Evolutionary conservation across 805 yeast genomes (phyloP), one percentile per base, ranked within the genome.

Genomic region (Kodamaea lidongshanica): DNA sequence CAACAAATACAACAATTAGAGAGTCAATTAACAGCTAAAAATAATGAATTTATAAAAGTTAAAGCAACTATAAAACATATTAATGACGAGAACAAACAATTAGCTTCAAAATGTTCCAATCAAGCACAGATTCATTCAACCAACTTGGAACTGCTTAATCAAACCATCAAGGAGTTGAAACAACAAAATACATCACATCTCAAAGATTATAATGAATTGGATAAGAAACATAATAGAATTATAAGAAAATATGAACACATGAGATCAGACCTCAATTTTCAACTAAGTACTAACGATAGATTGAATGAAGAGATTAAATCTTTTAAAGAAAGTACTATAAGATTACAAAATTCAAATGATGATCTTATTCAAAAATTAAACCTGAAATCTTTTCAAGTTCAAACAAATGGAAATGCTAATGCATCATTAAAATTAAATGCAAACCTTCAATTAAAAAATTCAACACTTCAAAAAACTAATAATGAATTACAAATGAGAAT

Each of bases 401-500:
- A 29, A 13, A 20, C 38, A 11, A 40, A 39, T 12, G 33, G 28
- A 19, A n/a, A n/a, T n/a, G 35, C 35, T 6, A 28, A 25, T 21
- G 28, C 40, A 2, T 30, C 34, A n/a, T 19, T 35, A 7, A 32
- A 30, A 17, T 23, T 33, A 13, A 37, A 35, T 21, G 48, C 50
- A 13, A 41, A 28, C 22, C 37, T 58, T 16, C 50, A 50, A 30
- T 32, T 40, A 23, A 56, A 56, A 27, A 53, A 48, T 70, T 35
- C 50, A 9, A 52, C 48, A 21, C 38, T 64, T 14, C 64, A 56
- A 27, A 85, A 79, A 38, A 58, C 63, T 4, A 67, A 70, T 38
- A 70, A 73, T 37, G 56, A 75, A 30, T 56, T 65, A 6, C 75
- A 79, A 45, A 56, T 73, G 13, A 70, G 65, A 36, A 67, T 73